Conservation (phyloP, 495 filamentous ascomycete species). For the Ramalina intermedia region DNA sequence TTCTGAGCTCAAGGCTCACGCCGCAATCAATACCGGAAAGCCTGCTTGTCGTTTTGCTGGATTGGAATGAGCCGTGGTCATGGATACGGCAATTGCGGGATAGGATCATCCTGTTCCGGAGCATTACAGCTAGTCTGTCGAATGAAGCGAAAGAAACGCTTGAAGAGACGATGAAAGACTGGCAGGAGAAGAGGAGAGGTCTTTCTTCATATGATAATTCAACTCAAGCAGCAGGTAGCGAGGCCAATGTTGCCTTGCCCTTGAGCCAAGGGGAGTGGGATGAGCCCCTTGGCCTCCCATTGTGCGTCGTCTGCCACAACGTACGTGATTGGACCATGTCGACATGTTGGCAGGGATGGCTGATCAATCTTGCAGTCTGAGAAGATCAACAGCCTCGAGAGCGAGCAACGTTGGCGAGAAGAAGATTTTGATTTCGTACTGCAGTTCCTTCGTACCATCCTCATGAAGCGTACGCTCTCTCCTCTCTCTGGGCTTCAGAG, state of each 20-base stretch:
- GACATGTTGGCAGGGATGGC: neutral
- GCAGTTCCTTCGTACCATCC: constrained; percentile 72
- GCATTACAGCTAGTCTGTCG: constrained; percentile 58
- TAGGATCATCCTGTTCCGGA: constrained; percentile 72
- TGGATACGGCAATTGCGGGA: constrained; percentile 79
- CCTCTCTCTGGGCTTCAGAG: neutral
- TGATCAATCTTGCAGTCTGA: constrained; percentile 45
- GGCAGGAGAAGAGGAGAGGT: constrained; percentile 36
- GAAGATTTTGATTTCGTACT: constrained; percentile 86
- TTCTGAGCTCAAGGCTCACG: constrained; percentile 75
- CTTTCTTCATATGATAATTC: constrained; percentile 12
- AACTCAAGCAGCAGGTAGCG: constrained; percentile 23
- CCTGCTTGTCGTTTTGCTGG: constrained; percentile 72
- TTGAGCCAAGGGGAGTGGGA: constrained; percentile 90
- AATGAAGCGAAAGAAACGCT: constrained; percentile 63
- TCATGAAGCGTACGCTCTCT: constrained; percentile 59
- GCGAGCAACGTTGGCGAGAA: constrained; percentile 80
- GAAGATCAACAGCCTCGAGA: constrained; percentile 75
- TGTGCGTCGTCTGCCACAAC: constrained; percentile 89
- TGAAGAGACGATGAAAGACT: constrained; percentile 64
- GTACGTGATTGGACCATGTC: constrained; percentile 32
- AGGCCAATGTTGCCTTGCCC: constrained; percentile 55
- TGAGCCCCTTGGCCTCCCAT: constrained; percentile 71
- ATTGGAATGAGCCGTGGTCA: constrained; percentile 86
- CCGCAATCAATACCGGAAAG: constrained; percentile 76